These are phyloP conservation scores for Cubamyces sp. DNA, from an alignment of 768 basidiomycete genomes.

Conservation along the genomic window DNA sequence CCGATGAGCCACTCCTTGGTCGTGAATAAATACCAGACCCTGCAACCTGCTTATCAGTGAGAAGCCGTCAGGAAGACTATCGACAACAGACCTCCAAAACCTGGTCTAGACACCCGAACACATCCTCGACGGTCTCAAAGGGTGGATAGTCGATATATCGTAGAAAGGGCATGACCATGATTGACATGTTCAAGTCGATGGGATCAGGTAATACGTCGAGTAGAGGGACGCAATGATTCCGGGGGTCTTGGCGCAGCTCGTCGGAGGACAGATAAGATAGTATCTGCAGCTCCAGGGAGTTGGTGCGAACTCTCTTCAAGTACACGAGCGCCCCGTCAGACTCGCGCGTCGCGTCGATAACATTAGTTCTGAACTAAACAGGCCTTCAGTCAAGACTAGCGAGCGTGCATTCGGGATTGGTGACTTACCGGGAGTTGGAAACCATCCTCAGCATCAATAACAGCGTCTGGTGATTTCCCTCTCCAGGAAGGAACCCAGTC, in stretches of 20 bases:
- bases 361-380: not conserved
- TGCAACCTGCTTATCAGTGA: not conserved
- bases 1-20: slow-evolving; percentile 30
- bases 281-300: slow-evolving; percentile 18
- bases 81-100: slow-evolving; percentile 28
- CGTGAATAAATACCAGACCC: slow-evolving; percentile 31
- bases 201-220: slow-evolving; percentile 20
- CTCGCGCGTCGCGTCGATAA: slow-evolving; percentile 27
- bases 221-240: slow-evolving; percentile 29
- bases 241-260: slow-evolving; percentile 16
- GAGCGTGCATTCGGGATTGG: no score
- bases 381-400: no score
- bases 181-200: not conserved
- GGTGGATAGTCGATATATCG: slow-evolving; percentile 23
- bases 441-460: not conserved
- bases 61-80: not conserved
- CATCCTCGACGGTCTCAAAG: slow-evolving; percentile 25
- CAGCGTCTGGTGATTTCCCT: not conserved
- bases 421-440: not conserved
- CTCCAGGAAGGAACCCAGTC: slow-evolving; percentile 22
- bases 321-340: slow-evolving; percentile 26
- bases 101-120: slow-evolving; percentile 27
- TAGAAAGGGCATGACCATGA: slow-evolving; percentile 32
- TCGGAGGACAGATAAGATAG: slow-evolving; percentile 15
- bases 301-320: slow-evolving; percentile 15